phyloP scores from a whole-genome alignment of 208 protist species.

The Trichomonas tenax region DNA sequence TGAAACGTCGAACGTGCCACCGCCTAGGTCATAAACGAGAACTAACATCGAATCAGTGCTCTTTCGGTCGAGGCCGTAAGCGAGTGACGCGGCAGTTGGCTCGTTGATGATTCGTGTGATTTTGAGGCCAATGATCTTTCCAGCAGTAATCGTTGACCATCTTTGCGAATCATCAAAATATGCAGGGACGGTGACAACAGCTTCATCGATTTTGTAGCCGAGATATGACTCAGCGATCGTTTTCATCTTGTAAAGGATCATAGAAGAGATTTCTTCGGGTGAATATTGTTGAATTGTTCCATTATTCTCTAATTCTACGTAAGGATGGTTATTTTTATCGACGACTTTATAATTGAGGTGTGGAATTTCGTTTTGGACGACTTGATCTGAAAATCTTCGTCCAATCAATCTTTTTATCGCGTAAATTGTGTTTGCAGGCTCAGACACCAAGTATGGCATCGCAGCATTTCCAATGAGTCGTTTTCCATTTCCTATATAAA shows the following conservation, averaged over 20 bases:
- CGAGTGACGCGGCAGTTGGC: constrained; percentile 88
- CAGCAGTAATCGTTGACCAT: constrained; percentile 86
- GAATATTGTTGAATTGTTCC: constrained; percentile 38
- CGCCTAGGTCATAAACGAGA: constrained; percentile 88
- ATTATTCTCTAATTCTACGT: constrained; percentile 52
- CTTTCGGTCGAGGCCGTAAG: constrained; percentile 82
- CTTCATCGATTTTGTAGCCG: constrained; percentile 66
- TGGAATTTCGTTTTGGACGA: constrained; percentile 77
- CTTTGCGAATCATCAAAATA: constrained; percentile 96
- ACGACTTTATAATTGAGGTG: constrained; percentile 76
- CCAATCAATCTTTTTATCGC: constrained; percentile 76
- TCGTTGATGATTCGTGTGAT: constrained; percentile 95
- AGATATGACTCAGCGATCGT: constrained; percentile 77
- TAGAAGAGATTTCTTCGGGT: constrained; percentile 87
- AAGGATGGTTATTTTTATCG: constrained; percentile 60
- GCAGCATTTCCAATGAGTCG: constrained; percentile 64
- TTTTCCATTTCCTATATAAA: constrained; percentile 79
- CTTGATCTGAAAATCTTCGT: constrained; percentile 54
- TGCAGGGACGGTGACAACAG: constrained; percentile 90
- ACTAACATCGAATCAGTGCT: constrained; percentile 55
- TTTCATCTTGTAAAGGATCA: constrained; percentile 84
- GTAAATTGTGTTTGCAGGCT: constrained; percentile 69
- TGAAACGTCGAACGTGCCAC: constrained; percentile 77
- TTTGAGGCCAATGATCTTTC: constrained; percentile 82
- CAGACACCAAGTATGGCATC: constrained; percentile 59